These are phyloP conservation scores for Yarrowia sp. DNA, from an alignment of 805 yeast species.

Conservation along the genomic window DNA sequence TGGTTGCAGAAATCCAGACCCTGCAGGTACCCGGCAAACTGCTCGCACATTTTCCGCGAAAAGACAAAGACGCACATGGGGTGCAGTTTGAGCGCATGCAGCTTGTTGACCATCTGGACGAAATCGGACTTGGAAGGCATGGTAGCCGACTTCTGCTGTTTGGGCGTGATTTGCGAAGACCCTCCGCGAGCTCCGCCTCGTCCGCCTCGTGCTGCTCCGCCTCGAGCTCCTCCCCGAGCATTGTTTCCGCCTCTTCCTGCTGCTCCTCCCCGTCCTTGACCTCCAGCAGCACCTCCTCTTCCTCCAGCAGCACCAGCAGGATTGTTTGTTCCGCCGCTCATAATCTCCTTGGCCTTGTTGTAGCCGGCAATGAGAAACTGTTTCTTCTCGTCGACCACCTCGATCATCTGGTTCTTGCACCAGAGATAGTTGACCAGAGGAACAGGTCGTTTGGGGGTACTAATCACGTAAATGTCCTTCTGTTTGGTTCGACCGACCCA, in stretches of 20 bases:
- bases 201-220: conserved; percentile 42
- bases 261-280: conserved; percentile 1
- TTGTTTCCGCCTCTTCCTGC: conserved; percentile 7
- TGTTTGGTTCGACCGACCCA: conserved; percentile 99
- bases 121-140: conserved; percentile 66
- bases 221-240: conserved; percentile 26
- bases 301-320: conserved; percentile 44
- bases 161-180: not conserved
- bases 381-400: conserved; percentile 76
- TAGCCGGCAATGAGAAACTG: conserved; percentile 71
- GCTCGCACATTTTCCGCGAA: conserved; percentile 92
- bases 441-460: conserved; percentile 95
- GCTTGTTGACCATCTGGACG: conserved; percentile 71
- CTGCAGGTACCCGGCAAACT: conserved; percentile 79
- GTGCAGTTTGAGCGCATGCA: conserved; percentile 70
- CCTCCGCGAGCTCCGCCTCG: conserved; percentile 46
- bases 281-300: conserved; percentile 35
- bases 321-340: conserved; percentile 44
- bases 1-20: conserved; percentile 81
- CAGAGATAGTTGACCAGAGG: conserved; percentile 88
- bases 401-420: conserved; percentile 77
- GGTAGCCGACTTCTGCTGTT: conserved; percentile 3
- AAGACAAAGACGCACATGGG: conserved; percentile 97
- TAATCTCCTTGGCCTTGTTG: conserved; percentile 52
- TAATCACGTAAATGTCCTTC: conserved; percentile 93